Percentiles rank a stretch among this genome's conserved stretches.
phyloP scores from a whole-genome alignment of 139 green algal genomes.

The Eudorina sp. region DNA sequence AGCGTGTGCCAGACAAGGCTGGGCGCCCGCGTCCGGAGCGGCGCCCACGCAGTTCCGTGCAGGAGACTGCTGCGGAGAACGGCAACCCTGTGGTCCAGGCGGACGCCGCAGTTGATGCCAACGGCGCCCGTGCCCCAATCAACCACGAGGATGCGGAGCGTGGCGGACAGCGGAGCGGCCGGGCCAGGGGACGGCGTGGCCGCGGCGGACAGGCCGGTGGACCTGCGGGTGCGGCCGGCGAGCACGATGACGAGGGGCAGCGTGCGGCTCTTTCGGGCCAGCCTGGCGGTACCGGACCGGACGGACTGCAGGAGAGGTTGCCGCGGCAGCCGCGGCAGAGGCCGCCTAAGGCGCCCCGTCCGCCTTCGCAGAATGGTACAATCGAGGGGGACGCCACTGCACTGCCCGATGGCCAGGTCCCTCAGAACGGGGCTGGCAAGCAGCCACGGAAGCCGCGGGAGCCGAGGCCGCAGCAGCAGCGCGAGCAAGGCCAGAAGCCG shows the following conservation, averaged over 20 bases:
- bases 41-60: not conserved
- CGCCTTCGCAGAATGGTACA: not conserved
- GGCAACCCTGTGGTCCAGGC: not conserved
- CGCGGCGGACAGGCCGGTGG: not conserved
- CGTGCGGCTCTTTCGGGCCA: not conserved
- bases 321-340: conserved; percentile 14
- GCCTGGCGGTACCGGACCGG: too few species aligned
- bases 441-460: conserved; percentile 18
- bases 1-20: not conserved
- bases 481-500: not conserved
- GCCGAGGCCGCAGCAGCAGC: not conserved
- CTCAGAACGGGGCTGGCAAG: not conserved
- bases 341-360: not conserved
- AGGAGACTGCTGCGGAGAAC: not conserved
- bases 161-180: conserved; percentile 12
- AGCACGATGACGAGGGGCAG: not conserved
- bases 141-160: conserved; percentile 4
- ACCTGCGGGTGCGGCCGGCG: not conserved
- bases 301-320: not conserved
- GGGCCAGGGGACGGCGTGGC: not conserved
- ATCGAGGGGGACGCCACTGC: too few species aligned
- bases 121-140: not conserved
- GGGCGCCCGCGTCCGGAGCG: not conserved
- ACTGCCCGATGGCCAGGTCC: not conserved
- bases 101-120: not conserved